Evolutionary conservation across 306 rosid species (phyloP), one percentile per base, ranked within the genome.

Genomic region (Parietaria judaica): DNA sequence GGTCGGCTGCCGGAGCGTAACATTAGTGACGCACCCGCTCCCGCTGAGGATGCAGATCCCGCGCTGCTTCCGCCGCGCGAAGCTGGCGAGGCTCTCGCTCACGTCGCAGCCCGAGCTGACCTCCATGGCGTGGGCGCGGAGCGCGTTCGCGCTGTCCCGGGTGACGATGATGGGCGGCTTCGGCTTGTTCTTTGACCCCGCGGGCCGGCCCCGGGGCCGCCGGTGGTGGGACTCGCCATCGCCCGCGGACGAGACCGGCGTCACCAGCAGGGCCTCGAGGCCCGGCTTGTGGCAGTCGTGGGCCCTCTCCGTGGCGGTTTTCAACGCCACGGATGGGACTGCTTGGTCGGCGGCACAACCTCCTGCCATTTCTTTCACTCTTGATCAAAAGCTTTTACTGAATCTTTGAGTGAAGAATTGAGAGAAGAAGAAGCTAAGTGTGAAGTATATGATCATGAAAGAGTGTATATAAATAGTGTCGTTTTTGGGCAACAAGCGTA

Each of bases 21-120:
- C 95, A 72, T 86, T 86, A 36, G 90, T 86, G 16, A 86, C 95
- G 65, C 84, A 81, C 1, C 95, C 95, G 66, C 86, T 81, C 0
- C 84, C 95, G 51, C 88, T 86, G 14, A 86, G 82, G 69, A 86
- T 83, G 79, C 83, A 86, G 53, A 86, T 78, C n/a, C 95, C 95
- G 0, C 95, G 69, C 35, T 86, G 95, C 70, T 79, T 81, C 71
- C 90, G 79, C 79, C 95, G 79, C n/a, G 95, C 95, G 67, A 83
- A 86, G 75, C 72, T 77, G 31, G 84, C 80, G 68, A 86, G 76
- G 51, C 88, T 81, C 57, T 86, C 95, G 61, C 83, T 79, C 76
- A 86, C 95, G 63, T 86, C 88, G 45, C 83, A 86, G 36, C 95
- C 95, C 0, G 95, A 83, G 38, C 83, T 81, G 56, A 86, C 86